These are phyloP conservation scores for Vitis hybrid DNA, from an alignment of 177 flowering plant genomes.

Conservation along the genomic window DNA sequence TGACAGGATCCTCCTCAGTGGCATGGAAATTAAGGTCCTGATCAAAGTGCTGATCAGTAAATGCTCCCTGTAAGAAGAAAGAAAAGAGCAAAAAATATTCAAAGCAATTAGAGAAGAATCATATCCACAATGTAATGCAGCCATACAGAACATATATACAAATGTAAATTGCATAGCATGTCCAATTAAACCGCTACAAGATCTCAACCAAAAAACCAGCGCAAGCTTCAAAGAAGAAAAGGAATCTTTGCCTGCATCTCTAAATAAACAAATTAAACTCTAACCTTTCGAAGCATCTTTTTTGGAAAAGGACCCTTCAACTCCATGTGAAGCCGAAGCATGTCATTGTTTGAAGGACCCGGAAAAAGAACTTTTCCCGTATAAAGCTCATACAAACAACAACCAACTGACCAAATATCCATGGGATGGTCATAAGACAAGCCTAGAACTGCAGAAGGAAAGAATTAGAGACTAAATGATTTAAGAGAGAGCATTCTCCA, in stretches of 20 bases:
- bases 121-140: background rate
- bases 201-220: background rate
- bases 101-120: background rate
- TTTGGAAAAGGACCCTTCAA: slow-evolving; percentile 94
- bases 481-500: background rate
- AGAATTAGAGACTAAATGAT: background rate
- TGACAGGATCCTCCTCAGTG: slow-evolving; percentile 91
- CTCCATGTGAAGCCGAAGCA: slow-evolving; percentile 99
- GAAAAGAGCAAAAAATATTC: background rate
- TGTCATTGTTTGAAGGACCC: slow-evolving; percentile 94
- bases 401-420: slow-evolving; percentile 99
- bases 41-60: slow-evolving; percentile 88
- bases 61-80: slow-evolving; percentile 66
- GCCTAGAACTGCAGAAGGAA: slow-evolving; percentile 81
- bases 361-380: slow-evolving; percentile 95
- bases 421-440: slow-evolving; percentile 95
- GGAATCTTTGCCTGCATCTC: too few relatives aligned
- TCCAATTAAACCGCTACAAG: background rate
- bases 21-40: slow-evolving; percentile 92
- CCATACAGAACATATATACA: background rate
- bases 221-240: background rate
- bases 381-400: slow-evolving; percentile 93
- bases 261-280: background rate
- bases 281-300: slow-evolving; percentile 95
- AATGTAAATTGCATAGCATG: background rate